Evolutionary conservation across 139 green algal genomes (phyloP).

Genomic region (Zygnema circumcarinatum): DNA sequence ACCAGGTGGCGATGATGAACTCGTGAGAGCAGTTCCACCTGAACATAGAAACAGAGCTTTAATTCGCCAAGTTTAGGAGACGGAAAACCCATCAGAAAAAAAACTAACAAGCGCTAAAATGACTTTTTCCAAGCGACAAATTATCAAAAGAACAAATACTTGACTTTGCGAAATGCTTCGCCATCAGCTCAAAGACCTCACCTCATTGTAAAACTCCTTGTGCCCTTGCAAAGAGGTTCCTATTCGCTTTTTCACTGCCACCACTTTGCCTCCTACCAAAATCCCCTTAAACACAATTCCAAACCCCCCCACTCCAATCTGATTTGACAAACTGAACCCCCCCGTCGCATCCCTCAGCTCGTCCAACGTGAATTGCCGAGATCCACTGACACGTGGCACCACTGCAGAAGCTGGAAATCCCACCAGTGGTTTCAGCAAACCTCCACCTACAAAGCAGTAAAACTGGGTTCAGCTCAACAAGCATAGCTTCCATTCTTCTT

Average conservation of each 20-base stretch:
- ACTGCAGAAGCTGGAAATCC: constrained; percentile 5
- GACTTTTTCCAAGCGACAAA: no score
- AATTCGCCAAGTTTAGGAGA: no score
- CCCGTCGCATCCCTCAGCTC: constrained; percentile 16
- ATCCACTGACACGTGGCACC: not conserved
- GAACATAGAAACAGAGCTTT: not conserved
- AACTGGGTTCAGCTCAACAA: not conserved
- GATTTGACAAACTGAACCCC: constrained; percentile 5
- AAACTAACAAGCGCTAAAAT: no score
- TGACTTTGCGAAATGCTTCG: no score
- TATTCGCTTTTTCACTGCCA: constrained; percentile 30
- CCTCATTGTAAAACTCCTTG: constrained; percentile 58
- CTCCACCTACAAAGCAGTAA: not conserved
- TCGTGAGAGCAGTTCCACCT: constrained; percentile 54
- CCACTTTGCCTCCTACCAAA: constrained; percentile 11
- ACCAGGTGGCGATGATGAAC: constrained; percentile 52
- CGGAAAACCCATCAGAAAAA: no score
- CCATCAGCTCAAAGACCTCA: no score
- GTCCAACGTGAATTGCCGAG: constrained; percentile 24
- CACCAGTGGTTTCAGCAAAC: not conserved
- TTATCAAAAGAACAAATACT: no score
- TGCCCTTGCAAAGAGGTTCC: constrained; percentile 39
- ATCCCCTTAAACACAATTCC: constrained; percentile 36
- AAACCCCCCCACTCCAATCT: constrained; percentile 32
- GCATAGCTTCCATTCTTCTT: no score